Evolutionary conservation across 352 stramenopile species (phyloP).

Genomic region (Globisporangium carolinianum): DNA sequence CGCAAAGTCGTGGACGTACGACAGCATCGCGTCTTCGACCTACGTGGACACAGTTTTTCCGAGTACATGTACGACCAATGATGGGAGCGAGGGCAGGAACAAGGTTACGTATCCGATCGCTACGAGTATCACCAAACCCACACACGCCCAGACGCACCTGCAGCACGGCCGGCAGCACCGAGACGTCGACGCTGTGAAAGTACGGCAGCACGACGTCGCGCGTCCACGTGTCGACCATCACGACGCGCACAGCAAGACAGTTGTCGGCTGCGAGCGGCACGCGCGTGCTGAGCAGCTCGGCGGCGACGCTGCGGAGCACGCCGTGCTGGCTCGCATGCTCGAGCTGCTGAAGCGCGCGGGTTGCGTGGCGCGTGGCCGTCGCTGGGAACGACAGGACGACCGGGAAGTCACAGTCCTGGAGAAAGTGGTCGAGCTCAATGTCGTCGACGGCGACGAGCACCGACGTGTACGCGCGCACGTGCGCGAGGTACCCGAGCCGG

Average conservation of each 20-base stretch:
- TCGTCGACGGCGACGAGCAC: conserved; percentile 39
- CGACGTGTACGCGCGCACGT: conserved; percentile 57
- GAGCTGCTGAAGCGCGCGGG: conserved; percentile 23
- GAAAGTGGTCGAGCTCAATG: conserved; percentile 63
- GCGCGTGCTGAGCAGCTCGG: conserved; percentile 29
- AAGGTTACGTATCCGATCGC: too few relatives aligned
- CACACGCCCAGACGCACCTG: conserved; percentile 33
- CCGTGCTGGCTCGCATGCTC: conserved; percentile 37
- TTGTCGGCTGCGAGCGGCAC: conserved; percentile 21
- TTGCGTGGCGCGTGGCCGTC: conserved; percentile 9
- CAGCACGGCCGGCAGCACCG: conserved; percentile 43
- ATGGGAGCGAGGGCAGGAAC: neutral
- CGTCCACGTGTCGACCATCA: conserved; percentile 51
- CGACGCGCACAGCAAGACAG: conserved; percentile 39
- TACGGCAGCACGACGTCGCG: conserved; percentile 40
- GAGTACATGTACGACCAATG: neutral
- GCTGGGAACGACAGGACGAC: conserved; percentile 49
- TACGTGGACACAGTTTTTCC: conserved; percentile 5
- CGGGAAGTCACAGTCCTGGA: conserved; percentile 68
- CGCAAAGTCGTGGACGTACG: conserved; percentile 35
- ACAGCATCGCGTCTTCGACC: conserved; percentile 55
- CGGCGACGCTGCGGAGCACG: conserved; percentile 20
- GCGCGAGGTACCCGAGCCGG: conserved; percentile 55
- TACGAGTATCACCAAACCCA: too few relatives aligned
- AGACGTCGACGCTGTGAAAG: conserved; percentile 63